Evolutionary conservation across 2,329 filamentous ascomycete genomes (phyloP).

Genomic region (Fusarium sp.): DNA sequence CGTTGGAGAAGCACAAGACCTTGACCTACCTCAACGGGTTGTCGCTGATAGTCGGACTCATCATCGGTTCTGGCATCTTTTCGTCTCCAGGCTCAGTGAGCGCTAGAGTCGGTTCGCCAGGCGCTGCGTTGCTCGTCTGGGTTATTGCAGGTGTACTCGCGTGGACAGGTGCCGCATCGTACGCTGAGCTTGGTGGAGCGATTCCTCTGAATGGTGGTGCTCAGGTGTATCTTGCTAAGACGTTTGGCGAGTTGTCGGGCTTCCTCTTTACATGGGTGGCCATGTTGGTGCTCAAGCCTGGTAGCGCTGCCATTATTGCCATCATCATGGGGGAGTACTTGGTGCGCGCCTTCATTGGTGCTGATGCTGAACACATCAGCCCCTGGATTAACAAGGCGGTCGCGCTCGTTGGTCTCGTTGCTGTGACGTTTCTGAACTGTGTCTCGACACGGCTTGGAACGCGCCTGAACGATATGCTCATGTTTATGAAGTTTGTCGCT

Average conservation of each 20-base stretch:
- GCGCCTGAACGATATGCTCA: constrained; percentile 88
- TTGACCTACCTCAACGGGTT: constrained; percentile 94
- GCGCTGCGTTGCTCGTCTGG: constrained; percentile 93
- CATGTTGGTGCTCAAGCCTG: constrained; percentile 93
- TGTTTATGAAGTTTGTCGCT: constrained; percentile 97
- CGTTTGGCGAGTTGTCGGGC: constrained; percentile 91
- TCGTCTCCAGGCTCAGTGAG: constrained; percentile 95
- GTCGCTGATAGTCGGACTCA: constrained; percentile 89
- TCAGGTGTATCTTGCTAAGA: constrained; percentile 95
- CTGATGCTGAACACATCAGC: constrained; percentile 84
- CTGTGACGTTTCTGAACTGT: constrained; percentile 89
- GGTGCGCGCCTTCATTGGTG: constrained; percentile 86
- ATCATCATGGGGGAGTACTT: constrained; percentile 99
- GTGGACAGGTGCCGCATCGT: constrained; percentile 96
- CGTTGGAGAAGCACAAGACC: constrained; percentile 94
- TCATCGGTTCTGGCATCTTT: constrained; percentile 97
- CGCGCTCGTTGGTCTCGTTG: constrained; percentile 78
- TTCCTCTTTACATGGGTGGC: constrained; percentile 98
- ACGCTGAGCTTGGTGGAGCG: constrained; percentile 93
- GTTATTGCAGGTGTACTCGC: constrained; percentile 89
- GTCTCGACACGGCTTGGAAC: constrained; percentile 91
- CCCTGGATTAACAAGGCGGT: constrained; percentile 93
- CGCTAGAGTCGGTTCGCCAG: constrained; percentile 89
- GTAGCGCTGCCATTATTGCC: constrained; percentile 91
- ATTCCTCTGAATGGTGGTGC: constrained; percentile 96